phyloP scores from a whole-genome alignment of 2,329 filamentous ascomycete species.

The Davidsoniella eucalypti region DNA sequence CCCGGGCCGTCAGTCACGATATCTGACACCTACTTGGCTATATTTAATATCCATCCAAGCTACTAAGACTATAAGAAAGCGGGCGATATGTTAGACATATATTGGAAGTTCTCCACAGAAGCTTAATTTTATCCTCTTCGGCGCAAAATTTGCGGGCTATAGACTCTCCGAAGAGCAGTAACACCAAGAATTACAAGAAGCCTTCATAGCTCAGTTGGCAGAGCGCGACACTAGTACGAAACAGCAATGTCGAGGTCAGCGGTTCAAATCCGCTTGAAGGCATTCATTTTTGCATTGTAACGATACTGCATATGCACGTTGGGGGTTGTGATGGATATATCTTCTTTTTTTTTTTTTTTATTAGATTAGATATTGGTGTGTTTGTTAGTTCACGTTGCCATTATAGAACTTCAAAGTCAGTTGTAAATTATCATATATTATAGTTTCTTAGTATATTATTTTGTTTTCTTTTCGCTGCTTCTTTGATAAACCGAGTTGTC shows the following conservation, averaged over 20 bases:
- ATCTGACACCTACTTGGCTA: too few species aligned
- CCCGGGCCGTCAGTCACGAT: too few species aligned
- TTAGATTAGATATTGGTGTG: not conserved
- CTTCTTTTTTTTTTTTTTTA: not conserved
- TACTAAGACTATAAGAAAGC: too few species aligned
- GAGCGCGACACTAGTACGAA: constrained; percentile 12
- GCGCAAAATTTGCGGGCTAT: too few species aligned
- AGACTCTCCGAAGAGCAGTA: too few species aligned
- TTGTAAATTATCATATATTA: not conserved
- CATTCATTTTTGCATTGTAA: not conserved
- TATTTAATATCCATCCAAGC: too few species aligned
- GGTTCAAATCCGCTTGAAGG: constrained; percentile 13
- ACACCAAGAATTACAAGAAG: not conserved
- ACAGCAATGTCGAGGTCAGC: constrained; percentile 11
- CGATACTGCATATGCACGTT: not conserved
- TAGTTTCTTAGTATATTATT: not conserved
- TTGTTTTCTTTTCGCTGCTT: not conserved
- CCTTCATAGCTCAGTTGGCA: constrained; percentile 14
- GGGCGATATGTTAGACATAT: too few species aligned
- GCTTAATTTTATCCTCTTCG: too few species aligned
- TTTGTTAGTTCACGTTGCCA: not conserved
- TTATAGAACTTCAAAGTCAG: not conserved
- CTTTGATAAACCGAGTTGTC: not conserved
- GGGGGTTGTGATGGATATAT: not conserved
- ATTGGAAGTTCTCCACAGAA: too few species aligned